These are phyloP conservation scores for Backusella morwellensis DNA, from an alignment of 192 early-diverging fungal genomes.

Conservation along the genomic window DNA sequence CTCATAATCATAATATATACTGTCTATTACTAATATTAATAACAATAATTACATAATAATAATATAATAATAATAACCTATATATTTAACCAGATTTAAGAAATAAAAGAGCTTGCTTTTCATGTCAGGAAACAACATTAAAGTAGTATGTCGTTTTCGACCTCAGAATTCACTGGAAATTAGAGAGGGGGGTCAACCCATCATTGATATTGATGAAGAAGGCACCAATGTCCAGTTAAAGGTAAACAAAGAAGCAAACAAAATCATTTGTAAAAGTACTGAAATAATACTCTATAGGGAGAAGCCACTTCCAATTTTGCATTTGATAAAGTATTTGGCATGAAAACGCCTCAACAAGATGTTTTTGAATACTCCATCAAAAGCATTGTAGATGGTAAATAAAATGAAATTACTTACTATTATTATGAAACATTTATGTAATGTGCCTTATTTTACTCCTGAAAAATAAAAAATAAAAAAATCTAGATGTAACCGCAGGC, in stretches of 20 bases:
- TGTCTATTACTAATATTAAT: background rate
- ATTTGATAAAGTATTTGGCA: conserved; percentile 91
- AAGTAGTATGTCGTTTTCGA: conserved; percentile 96
- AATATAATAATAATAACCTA: background rate
- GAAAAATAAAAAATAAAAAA: background rate
- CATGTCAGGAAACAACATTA: conserved; percentile 85
- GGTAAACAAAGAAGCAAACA: conserved; percentile 46
- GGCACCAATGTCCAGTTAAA: conserved; percentile 57
- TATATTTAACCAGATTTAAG: background rate
- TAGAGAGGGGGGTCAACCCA: conserved; percentile 85
- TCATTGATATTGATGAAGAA: conserved; percentile 76
- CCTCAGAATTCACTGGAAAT: conserved; percentile 94
- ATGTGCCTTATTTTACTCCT: background rate
- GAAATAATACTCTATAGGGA: background rate
- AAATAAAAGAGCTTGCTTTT: background rate
- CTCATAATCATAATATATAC: background rate
- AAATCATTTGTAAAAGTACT: conserved; percentile 24
- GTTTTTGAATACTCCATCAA: conserved; percentile 92
- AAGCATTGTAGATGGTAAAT: conserved; percentile 85
- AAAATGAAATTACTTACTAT: background rate
- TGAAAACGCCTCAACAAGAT: conserved; percentile 73
- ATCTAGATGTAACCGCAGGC: conserved; percentile 48
- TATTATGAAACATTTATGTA: background rate
- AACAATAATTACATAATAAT: background rate
- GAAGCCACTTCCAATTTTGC: conserved; percentile 62